These are phyloP conservation scores for Pseudognaphalium luteoalbum DNA, from an alignment of 129 eudicot genomes.

Conservation along the genomic window DNA sequence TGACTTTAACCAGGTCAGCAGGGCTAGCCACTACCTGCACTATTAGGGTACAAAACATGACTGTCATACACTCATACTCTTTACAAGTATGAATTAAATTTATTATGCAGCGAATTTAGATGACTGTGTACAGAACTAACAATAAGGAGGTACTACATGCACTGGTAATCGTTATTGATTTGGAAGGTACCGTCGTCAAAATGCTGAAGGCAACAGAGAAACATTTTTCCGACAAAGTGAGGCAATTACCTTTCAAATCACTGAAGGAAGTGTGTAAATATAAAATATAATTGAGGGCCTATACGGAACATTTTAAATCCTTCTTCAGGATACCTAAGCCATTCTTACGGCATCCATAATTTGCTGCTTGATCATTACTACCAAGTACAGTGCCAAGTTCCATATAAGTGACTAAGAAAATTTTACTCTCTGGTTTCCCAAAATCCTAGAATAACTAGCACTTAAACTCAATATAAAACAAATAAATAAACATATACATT, in stretches of 20 bases:
- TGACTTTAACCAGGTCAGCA: slow-evolving; percentile 90
- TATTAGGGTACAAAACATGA: slow-evolving; percentile 22
- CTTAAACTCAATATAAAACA: no score
- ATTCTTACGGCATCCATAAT: not conserved
- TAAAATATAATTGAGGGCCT: no score
- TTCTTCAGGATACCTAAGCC: not conserved
- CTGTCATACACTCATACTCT: not conserved
- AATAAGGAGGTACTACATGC: not conserved
- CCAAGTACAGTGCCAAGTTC: not conserved
- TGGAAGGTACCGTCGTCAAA: no score
- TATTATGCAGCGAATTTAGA: not conserved
- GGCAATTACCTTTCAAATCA: no score
- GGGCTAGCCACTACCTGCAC: slow-evolving; percentile 93
- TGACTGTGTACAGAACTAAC: not conserved
- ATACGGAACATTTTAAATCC: no score
- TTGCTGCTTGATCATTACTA: not conserved
- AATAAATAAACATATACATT: no score
- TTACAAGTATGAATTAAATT: not conserved
- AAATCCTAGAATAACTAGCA: not conserved
- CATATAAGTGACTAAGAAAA: not conserved
- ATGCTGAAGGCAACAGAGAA: no score
- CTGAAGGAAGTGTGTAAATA: no score
- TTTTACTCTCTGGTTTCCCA: not conserved
- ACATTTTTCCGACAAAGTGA: no score
- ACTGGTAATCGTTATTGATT: not conserved